These are phyloP conservation scores for Linnemannia elongata DNA, from an alignment of 192 early-diverging fungal genomes.

Conservation along the genomic window DNA sequence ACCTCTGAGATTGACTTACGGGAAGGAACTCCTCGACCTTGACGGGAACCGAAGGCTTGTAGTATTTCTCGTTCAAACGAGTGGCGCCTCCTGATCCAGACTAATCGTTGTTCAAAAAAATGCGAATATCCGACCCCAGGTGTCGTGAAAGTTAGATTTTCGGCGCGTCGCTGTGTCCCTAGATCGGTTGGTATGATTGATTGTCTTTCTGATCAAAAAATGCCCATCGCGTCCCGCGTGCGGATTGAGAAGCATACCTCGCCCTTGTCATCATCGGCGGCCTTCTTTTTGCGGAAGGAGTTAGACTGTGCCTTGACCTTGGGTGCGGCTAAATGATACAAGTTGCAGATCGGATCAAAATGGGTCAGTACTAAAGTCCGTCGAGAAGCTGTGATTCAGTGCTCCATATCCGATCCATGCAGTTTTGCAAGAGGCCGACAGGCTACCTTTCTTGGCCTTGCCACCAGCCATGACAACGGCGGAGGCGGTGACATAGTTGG, in stretches of 20 bases:
- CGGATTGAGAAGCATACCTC: constrained; percentile 27
- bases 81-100: constrained; percentile 42
- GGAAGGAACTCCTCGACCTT: constrained; percentile 55
- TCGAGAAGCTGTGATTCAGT: neutral
- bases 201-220: neutral
- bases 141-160: neutral
- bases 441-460: constrained; percentile 47
- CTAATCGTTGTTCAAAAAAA: constrained; percentile 15
- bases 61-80: constrained; percentile 55
- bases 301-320: constrained; percentile 48
- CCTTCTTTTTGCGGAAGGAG: constrained; percentile 48
- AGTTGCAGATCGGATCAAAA: neutral
- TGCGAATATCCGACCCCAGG: neutral
- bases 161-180: neutral
- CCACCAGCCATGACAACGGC: constrained; percentile 42
- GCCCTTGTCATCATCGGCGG: constrained; percentile 24
- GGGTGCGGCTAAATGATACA: constrained; percentile 15
- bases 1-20: constrained; percentile 20
- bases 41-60: constrained; percentile 42
- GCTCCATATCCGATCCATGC: neutral
- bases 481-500: constrained; percentile 56
- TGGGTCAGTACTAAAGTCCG: neutral
- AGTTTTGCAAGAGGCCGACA: neutral
- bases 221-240: neutral
- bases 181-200: neutral